phyloP scores from a whole-genome alignment of 2,329 filamentous ascomycete genomes.

The Aspergillus ibericus region DNA sequence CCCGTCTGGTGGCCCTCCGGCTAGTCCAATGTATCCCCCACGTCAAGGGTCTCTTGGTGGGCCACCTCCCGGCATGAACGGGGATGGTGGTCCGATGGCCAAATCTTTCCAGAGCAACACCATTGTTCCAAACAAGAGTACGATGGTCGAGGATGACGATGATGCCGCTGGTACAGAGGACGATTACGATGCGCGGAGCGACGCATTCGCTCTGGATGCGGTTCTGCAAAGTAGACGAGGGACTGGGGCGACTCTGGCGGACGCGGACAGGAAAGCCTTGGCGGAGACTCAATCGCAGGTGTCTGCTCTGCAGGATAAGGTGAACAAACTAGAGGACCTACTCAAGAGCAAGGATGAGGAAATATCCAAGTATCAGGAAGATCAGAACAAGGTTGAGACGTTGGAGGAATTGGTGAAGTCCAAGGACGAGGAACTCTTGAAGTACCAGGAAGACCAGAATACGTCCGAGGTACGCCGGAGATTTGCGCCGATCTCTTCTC shows the following conservation, averaged over 20 bases:
- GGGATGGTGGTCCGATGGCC: slow-evolving; percentile 74
- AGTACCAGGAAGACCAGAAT: slow-evolving; percentile 60
- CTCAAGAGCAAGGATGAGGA: slow-evolving; percentile 72
- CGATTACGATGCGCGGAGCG: slow-evolving; percentile 59
- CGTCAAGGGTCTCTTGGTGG: slow-evolving; percentile 44
- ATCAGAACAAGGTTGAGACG: slow-evolving; percentile 58
- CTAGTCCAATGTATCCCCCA: slow-evolving; percentile 39
- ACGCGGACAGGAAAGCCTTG: slow-evolving; percentile 69
- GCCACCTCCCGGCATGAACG: slow-evolving; percentile 52
- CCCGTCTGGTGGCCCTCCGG: slow-evolving; percentile 38
- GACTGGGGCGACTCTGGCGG: slow-evolving; percentile 51
- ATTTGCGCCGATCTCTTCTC: neutral
- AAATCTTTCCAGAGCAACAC: slow-evolving; percentile 95
- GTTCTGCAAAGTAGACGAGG: slow-evolving; percentile 47
- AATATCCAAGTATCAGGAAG: slow-evolving; percentile 60
- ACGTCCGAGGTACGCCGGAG: slow-evolving; percentile 43
- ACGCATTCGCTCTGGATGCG: slow-evolving; percentile 63
- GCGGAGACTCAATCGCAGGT: slow-evolving; percentile 80
- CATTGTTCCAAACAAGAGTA: slow-evolving; percentile 96
- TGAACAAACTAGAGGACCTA: slow-evolving; percentile 68
- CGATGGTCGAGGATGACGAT: slow-evolving; percentile 94
- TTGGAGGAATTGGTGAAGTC: slow-evolving; percentile 69
- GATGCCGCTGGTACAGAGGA: slow-evolving; percentile 60
- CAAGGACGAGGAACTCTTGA: slow-evolving; percentile 69
- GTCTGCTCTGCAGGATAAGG: slow-evolving; percentile 69